A percentile compares a stretch with the other conserved stretches of the same genome.
Evolutionary conservation across 176 grass and related monocot genomes (phyloP).

Genomic region (Guadua angustifolia): DNA sequence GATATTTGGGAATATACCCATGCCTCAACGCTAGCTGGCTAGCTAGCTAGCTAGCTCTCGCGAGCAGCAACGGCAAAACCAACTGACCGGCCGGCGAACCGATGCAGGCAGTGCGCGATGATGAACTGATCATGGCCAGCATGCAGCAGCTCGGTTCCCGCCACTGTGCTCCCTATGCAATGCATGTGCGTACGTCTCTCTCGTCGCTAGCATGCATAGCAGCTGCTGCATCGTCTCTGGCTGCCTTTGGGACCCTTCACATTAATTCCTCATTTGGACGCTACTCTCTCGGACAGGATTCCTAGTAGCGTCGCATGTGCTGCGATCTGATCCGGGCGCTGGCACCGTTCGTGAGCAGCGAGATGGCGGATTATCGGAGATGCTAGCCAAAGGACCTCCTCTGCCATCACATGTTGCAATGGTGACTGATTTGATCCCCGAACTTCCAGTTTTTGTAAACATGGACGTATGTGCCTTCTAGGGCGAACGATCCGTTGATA

Average conservation of each 20-base stretch:
- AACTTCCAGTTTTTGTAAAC: background rate
- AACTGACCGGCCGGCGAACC: background rate
- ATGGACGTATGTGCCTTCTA: background rate
- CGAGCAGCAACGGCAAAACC: slow-evolving; percentile 6
- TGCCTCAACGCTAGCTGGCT: background rate
- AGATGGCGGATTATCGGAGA: background rate
- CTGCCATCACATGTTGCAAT: background rate
- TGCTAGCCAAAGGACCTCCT: background rate
- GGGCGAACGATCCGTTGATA: background rate
- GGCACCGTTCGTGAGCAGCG: background rate
- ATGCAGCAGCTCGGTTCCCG: background rate
- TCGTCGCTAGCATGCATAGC: background rate
- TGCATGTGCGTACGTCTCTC: slow-evolving; percentile 1
- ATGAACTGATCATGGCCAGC: slow-evolving; percentile 16
- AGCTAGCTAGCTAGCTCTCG: background rate
- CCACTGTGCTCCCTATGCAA: background rate
- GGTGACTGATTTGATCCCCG: background rate
- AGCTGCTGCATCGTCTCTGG: slow-evolving; percentile 23
- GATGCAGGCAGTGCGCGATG: background rate
- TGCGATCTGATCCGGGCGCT: slow-evolving; percentile 21
- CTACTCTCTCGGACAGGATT: slow-evolving; percentile 49
- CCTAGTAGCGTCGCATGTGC: slow-evolving; percentile 50
- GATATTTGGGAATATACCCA: background rate
- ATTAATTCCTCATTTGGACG: slow-evolving; percentile 48
- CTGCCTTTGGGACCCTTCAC: slow-evolving; percentile 22